Percentiles rank a stretch among this genome's conserved stretches.
phyloP scores from a whole-genome alignment of 2,329 filamentous ascomycete species.

The Microsporum audouinii region DNA sequence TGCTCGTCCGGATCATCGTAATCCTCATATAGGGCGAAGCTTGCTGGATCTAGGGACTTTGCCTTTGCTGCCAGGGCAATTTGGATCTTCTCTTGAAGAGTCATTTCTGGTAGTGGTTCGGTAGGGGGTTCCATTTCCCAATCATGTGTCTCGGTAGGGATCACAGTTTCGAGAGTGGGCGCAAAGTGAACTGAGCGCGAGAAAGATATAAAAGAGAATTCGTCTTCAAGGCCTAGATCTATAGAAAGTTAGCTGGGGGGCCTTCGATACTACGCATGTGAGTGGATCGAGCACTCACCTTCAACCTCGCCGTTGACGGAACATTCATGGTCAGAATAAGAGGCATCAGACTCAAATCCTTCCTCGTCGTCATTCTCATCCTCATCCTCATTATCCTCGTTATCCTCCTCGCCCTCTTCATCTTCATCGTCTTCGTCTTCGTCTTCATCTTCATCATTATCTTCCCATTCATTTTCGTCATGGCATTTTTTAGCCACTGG shows the following conservation, averaged over 20 bases:
- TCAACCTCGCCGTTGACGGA: neutral
- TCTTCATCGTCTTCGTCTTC: neutral
- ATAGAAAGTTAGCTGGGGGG: neutral
- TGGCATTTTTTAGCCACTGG: neutral
- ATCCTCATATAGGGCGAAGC: neutral
- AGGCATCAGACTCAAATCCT: neutral
- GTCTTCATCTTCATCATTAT: neutral
- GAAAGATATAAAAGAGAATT: conserved; percentile 13
- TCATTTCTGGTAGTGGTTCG: conserved; percentile 20
- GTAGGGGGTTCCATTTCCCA: neutral
- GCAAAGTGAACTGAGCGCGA: conserved; percentile 12
- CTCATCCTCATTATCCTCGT: neutral
- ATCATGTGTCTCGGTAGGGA: neutral
- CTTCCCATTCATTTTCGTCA: neutral
- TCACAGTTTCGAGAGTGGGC: conserved; percentile 7
- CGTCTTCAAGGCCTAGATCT: conserved; percentile 1
- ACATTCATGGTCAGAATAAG: neutral
- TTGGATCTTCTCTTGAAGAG: conserved; percentile 32
- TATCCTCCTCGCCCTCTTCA: neutral
- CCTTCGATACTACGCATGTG: neutral
- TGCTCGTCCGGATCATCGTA: conserved; percentile 25
- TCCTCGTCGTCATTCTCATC: neutral
- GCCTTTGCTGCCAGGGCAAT: conserved; percentile 20
- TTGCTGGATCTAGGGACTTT: conserved; percentile 13
- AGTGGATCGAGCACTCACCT: neutral